Conservation (phyloP, 148 eudicot genomes). For the Pharnaceum exiguum region DNA sequence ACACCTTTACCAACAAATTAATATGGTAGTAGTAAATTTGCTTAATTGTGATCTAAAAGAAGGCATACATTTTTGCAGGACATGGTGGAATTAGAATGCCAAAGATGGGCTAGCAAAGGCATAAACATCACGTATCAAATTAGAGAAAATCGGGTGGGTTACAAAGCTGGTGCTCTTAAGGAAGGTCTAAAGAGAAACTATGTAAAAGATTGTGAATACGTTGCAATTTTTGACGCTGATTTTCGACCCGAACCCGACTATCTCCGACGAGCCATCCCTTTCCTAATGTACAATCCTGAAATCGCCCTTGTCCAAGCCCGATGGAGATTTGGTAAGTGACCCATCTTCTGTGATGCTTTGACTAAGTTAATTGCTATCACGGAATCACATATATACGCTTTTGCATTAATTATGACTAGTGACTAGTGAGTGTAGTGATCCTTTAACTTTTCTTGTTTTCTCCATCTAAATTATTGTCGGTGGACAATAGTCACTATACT, state of each 20-base stretch:
- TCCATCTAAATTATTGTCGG: conserved; percentile 23
- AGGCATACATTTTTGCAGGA: conserved; percentile 37
- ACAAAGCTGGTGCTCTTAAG: conserved; percentile 94
- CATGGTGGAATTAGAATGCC: conserved; percentile 78
- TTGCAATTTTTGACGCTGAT: conserved; percentile 87
- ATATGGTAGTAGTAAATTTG: too few species aligned
- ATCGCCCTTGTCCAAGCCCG: conserved; percentile 85
- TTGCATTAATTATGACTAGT: not conserved
- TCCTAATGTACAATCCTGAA: conserved; percentile 56
- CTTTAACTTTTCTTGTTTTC: not conserved
- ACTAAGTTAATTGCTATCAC: too few species aligned
- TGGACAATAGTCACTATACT: too few species aligned
- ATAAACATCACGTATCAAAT: conserved; percentile 73
- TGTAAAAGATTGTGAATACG: conserved; percentile 75
- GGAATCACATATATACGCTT: too few species aligned
- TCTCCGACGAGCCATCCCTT: conserved; percentile 69
- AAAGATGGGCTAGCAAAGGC: conserved; percentile 82
- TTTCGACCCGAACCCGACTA: conserved; percentile 84
- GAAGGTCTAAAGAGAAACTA: conserved; percentile 71
- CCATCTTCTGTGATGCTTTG: too few species aligned
- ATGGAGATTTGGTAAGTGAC: conserved; percentile 80
- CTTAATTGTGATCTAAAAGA: not conserved
- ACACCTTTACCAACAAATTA: too few species aligned
- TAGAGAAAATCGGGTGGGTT: conserved; percentile 68
- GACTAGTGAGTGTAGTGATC: too few species aligned